A percentile compares a stretch with the other conserved stretches of the same genome.
Conservation (phyloP, 2,329 filamentous ascomycete genomes). For the Botryotinia calthae region DNA sequence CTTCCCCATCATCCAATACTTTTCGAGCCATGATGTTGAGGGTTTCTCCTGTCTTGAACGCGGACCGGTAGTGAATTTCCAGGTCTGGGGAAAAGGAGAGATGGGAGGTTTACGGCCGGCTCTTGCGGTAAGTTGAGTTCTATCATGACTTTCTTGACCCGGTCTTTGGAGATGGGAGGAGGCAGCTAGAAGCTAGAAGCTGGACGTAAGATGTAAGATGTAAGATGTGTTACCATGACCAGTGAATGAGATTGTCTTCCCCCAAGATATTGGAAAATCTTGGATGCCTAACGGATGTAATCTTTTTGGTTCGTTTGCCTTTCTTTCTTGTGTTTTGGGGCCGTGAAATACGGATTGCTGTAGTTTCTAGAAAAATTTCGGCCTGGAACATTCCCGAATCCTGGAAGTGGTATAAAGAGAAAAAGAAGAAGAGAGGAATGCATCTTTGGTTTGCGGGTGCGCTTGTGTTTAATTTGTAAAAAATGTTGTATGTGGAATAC, state of each 20-base stretch:
- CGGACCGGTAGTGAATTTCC: not conserved
- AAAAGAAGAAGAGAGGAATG: not conserved
- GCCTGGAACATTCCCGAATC: not conserved
- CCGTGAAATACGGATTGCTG: not conserved
- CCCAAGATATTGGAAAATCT: conserved; percentile 1
- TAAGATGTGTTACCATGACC: not conserved
- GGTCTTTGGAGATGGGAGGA: not conserved
- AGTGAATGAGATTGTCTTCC: not conserved
- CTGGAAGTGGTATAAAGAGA: not conserved
- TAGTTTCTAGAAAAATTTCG: not conserved
- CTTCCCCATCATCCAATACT: conserved; percentile 1
- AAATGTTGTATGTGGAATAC: conserved; percentile 10
- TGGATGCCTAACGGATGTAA: not conserved
- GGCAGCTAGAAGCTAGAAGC: not conserved
- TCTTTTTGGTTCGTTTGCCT: not conserved
- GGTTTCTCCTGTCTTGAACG: not conserved
- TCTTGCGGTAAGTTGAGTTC: not conserved
- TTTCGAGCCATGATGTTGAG: not conserved
- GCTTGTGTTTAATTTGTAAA: not conserved
- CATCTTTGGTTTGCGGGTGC: conserved; percentile 5
- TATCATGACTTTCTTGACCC: not conserved
- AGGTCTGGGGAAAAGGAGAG: not conserved
- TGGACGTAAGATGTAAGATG: not conserved
- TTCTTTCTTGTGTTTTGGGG: not conserved
- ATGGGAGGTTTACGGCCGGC: not conserved